Conservation (phyloP, 192 early-diverging fungal species). For the Coemansia sp. region DNA sequence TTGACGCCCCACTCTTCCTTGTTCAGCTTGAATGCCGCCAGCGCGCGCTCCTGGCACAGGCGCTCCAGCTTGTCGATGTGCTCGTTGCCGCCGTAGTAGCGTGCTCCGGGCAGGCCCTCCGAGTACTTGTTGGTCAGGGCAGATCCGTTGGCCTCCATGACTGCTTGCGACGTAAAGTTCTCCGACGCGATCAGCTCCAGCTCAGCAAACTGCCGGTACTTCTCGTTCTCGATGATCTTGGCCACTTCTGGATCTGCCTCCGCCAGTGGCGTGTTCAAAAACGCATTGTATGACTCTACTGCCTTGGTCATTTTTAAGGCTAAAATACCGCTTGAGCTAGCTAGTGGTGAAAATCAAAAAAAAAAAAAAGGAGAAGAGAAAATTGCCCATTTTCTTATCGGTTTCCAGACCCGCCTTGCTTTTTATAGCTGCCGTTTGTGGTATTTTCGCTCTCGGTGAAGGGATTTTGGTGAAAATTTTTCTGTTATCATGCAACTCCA, state of each 20-base stretch:
- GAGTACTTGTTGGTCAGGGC: constrained; percentile 99
- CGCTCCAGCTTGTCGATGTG: constrained; percentile 94
- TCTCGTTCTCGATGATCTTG: constrained; percentile 93
- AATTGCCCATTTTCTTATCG: no score
- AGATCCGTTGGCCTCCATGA: constrained; percentile 99
- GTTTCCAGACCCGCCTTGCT: background rate
- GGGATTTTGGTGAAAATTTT: background rate
- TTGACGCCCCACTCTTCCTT: constrained; percentile 97
- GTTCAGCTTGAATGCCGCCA: constrained; percentile 88
- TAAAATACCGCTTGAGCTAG: constrained; percentile 33
- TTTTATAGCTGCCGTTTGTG: background rate
- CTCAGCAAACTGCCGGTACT: constrained; percentile 97
- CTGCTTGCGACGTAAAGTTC: constrained; percentile 99
- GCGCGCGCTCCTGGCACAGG: constrained; percentile 92
- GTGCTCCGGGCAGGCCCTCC: constrained; percentile 96
- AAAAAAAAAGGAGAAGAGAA: background rate
- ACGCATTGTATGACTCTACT: constrained; percentile 61
- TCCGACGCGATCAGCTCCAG: constrained; percentile 99
- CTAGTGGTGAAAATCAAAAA: background rate
- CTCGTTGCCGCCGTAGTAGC: constrained; percentile 99
- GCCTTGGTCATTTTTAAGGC: constrained; percentile 54
- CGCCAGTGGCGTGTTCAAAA: constrained; percentile 85
- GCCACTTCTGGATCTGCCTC: constrained; percentile 93
- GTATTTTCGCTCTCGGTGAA: background rate
- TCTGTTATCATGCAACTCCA: constrained; percentile 6